A percentile compares a stretch with the other conserved stretches of the same genome.
Conservation (phyloP, 148 eudicot species). For the Spergularia marina region DNA sequence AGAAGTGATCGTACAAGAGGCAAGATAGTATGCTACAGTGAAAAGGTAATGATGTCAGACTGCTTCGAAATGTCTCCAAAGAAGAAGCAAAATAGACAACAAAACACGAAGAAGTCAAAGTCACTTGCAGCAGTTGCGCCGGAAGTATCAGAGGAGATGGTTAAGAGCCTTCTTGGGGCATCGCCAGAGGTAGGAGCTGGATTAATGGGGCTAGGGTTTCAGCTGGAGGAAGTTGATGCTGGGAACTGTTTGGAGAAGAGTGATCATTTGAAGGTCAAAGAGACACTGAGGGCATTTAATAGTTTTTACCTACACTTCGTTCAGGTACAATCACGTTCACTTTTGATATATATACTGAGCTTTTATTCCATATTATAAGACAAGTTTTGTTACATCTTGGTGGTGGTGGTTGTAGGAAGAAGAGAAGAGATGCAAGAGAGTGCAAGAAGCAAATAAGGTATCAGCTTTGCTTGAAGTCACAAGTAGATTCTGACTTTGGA, state of each 20-base stretch:
- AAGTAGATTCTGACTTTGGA: background rate
- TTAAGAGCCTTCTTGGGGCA: background rate
- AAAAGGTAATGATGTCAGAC: conserved; percentile 9
- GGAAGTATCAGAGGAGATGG: conserved; percentile 20
- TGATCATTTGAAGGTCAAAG: conserved; percentile 45
- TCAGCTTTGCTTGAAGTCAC: conserved; percentile 5
- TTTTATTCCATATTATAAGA: background rate
- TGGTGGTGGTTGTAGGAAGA: conserved; percentile 50
- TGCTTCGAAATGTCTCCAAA: background rate
- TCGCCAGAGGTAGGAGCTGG: conserved; percentile 20
- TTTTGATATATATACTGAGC: background rate
- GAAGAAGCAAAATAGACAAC: conserved; percentile 18
- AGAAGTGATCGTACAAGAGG: conserved; percentile 32
- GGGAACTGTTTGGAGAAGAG: conserved; percentile 34
- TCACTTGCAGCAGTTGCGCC: background rate
- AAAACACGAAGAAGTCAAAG: background rate
- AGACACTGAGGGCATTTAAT: conserved; percentile 54
- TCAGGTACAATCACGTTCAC: conserved; percentile 38
- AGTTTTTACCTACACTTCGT: conserved; percentile 64
- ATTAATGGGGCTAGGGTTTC: conserved; percentile 18
- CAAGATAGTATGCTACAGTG: conserved; percentile 17
- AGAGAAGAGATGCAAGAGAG: conserved; percentile 50
- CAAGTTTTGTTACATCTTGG: background rate
- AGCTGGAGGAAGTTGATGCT: background rate
- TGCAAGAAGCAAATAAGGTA: conserved; percentile 25